A percentile compares a stretch with the other conserved stretches of the same genome.
Evolutionary conservation across 768 basidiomycete species (phyloP).

Genomic region (Fomitopsis pulvina): DNA sequence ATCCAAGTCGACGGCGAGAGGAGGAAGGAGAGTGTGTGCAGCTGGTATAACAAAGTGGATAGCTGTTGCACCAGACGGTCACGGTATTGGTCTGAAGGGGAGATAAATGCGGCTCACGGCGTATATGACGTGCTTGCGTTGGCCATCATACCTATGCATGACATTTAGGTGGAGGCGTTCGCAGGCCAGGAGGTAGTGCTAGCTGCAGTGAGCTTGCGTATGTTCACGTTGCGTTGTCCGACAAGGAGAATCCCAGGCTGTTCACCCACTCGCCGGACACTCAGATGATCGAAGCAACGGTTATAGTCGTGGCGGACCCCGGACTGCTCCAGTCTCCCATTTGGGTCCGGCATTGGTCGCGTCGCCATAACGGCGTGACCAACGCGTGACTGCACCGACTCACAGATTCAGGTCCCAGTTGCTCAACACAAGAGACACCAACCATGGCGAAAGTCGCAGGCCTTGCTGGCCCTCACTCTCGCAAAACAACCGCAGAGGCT

Average conservation of each 20-base stretch:
- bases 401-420: no score
- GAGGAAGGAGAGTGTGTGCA: conserved; percentile 73
- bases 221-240: background rate
- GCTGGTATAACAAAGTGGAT: conserved; percentile 63
- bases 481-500: background rate
- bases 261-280: no score
- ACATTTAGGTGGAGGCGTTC: conserved; percentile 17
- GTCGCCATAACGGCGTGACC: no score
- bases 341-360: no score
- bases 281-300: no score
- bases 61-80: no score
- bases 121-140: conserved; percentile 24
- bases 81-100: background rate
- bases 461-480: background rate
- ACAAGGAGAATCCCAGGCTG: no score
- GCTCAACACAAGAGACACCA: background rate
- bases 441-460: background rate
- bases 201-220: no score
- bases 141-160: conserved; percentile 27
- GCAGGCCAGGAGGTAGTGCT: background rate
- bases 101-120: conserved; percentile 15
- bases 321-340: no score
- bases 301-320: no score
- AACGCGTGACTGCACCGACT: no score
- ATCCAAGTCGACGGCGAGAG: conserved; percentile 61